phyloP scores from a whole-genome alignment of 257 asterid genomes.

The Fraxinus pennsylvanica region DNA sequence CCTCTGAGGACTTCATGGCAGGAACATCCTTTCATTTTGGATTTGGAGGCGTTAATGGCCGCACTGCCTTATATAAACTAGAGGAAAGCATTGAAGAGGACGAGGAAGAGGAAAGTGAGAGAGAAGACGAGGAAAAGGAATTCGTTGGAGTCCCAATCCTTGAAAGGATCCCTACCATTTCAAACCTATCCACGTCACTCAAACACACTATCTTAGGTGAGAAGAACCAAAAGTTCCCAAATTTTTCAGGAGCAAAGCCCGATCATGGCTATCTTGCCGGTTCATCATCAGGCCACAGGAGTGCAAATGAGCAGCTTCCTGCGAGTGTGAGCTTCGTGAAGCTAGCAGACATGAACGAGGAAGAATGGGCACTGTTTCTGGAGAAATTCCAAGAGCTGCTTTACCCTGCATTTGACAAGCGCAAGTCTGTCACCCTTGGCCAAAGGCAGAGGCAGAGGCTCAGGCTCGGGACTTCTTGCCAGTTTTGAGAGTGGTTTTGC shows the following conservation, averaged over 20 bases:
- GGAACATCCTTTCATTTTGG: conserved; percentile 53
- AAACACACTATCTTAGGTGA: conserved; percentile 60
- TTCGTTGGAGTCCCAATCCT: conserved; percentile 28
- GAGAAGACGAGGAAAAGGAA: conserved; percentile 47
- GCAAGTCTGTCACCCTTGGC: conserved; percentile 56
- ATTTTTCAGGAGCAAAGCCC: conserved; percentile 47
- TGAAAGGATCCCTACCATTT: conserved; percentile 30
- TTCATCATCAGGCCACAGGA: conserved; percentile 77
- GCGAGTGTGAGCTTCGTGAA: conserved; percentile 76
- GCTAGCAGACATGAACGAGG: conserved; percentile 82
- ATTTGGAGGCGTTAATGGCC: conserved; percentile 49
- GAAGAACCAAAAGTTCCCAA: conserved; percentile 55
- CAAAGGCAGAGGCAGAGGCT: conserved; percentile 92
- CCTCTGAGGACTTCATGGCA: conserved; percentile 38
- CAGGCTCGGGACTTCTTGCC: conserved; percentile 99
- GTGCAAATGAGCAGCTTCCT: conserved; percentile 96
- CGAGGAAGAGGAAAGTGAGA: conserved; percentile 53
- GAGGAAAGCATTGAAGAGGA: conserved; percentile 77
- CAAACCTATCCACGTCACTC: conserved; percentile 61
- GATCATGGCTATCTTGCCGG: conserved; percentile 40
- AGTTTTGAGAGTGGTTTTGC: conserved; percentile 69
- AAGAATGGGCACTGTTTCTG: conserved; percentile 76
- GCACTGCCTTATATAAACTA: conserved; percentile 58
- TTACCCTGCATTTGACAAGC: conserved; percentile 64
- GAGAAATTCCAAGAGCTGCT: conserved; percentile 84